These are phyloP conservation scores for Gonapodya sp. DNA, from an alignment of 192 early-diverging fungal species.

Conservation along the genomic window DNA sequence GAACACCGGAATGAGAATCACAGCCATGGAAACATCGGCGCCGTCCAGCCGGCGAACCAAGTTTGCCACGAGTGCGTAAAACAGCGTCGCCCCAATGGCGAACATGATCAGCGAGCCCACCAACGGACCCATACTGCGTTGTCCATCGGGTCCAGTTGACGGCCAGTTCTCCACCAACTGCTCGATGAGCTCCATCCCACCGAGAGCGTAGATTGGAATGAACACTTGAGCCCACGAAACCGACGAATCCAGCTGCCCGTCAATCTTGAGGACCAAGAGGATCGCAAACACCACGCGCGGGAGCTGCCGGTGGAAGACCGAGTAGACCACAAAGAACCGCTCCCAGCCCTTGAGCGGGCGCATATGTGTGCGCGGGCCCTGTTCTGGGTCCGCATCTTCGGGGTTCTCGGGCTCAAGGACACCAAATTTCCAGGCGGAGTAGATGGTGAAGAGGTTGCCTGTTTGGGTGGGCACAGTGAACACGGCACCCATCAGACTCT, in stretches of 20 bases:
- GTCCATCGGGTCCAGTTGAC: not conserved
- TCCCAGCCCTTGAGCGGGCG: not conserved
- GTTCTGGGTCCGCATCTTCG: not conserved
- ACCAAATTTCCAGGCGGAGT: not conserved
- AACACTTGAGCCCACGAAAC: not conserved
- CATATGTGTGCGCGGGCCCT: not conserved
- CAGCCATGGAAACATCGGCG: not conserved
- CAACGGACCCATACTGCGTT: not conserved
- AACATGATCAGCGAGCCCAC: not conserved
- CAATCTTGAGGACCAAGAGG: not conserved
- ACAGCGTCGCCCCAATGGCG: not conserved
- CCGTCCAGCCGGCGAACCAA: not conserved
- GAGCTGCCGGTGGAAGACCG: not conserved
- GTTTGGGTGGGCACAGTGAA: too few relatives aligned
- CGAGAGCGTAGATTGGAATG: not conserved
- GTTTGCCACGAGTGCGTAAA: not conserved
- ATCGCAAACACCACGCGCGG: not conserved
- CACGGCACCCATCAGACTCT: too few relatives aligned
- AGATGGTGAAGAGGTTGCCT: not conserved
- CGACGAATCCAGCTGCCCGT: not conserved
- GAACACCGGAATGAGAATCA: conserved; percentile 9
- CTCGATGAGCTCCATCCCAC: not conserved
- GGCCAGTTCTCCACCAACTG: not conserved
- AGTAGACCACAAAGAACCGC: not conserved
- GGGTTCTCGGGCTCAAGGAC: not conserved